phyloP scores from a whole-genome alignment of 2,329 filamentous ascomycete genomes.

The Colletotrichum orbiculare region DNA sequence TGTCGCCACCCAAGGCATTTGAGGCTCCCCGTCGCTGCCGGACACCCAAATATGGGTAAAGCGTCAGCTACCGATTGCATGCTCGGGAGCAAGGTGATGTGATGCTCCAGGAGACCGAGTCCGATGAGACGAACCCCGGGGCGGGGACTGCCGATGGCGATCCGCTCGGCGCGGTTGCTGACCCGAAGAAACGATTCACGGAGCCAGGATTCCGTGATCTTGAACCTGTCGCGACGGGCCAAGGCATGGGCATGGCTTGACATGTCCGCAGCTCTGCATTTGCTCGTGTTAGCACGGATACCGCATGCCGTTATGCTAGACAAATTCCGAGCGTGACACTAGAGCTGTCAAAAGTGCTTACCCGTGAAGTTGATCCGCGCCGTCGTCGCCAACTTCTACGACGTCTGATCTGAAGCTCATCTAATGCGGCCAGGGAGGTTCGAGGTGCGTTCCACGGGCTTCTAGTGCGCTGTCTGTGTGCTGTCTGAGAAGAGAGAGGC shows the following conservation, averaged over 20 bases:
- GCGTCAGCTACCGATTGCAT: conserved; percentile 42
- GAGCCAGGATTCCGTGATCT: conserved; percentile 16
- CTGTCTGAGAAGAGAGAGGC: not conserved
- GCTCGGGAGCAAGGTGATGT: conserved; percentile 43
- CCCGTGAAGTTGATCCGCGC: conserved; percentile 6
- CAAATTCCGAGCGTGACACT: not conserved
- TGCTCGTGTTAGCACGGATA: conserved; percentile 5
- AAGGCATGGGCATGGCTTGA: conserved; percentile 41
- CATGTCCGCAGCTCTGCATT: conserved; percentile 27
- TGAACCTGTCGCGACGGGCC: conserved; percentile 4
- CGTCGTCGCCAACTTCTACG: conserved; percentile 30
- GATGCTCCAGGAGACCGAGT: conserved; percentile 43
- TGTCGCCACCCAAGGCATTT: conserved; percentile 42
- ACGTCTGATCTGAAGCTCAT: conserved; percentile 33
- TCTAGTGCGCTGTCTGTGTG: conserved; percentile 1
- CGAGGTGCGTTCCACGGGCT: no score
- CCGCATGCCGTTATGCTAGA: no score
- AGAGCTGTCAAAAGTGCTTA: conserved; percentile 5
- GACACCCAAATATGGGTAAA: conserved; percentile 41
- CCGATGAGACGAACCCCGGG: conserved; percentile 42
- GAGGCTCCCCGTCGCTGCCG: conserved; percentile 6
- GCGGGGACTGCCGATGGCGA: conserved; percentile 42
- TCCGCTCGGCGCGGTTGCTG: conserved; percentile 43
- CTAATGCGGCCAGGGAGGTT: conserved; percentile 1
- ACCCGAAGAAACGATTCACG: conserved; percentile 30